phyloP scores from a whole-genome alignment of 495 filamentous ascomycete genomes.

The Penicillium roqueforti region DNA sequence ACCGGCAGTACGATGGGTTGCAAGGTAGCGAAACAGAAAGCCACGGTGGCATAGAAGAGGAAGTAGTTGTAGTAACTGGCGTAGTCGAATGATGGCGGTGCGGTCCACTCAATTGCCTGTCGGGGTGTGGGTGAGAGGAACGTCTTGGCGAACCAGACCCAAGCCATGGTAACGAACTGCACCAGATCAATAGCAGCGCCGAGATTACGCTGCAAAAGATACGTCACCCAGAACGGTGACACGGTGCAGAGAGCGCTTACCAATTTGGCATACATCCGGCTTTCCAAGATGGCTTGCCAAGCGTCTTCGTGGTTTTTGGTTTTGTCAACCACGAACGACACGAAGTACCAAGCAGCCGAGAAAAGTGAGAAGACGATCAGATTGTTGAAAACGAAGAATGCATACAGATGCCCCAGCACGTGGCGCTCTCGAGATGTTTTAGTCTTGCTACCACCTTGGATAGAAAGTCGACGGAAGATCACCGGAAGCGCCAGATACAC shows the following conservation, averaged over 20 bases:
- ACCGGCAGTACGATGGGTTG: slow-evolving; percentile 91
- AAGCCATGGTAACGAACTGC: slow-evolving; percentile 74
- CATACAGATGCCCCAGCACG: slow-evolving; percentile 84
- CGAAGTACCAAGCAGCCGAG: slow-evolving; percentile 68
- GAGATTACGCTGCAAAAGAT: slow-evolving; percentile 86
- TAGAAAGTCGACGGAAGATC: slow-evolving; percentile 80
- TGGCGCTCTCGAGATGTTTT: slow-evolving; percentile 93
- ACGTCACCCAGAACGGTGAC: slow-evolving; percentile 91
- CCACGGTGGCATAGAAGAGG: slow-evolving; percentile 87
- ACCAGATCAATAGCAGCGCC: slow-evolving; percentile 86
- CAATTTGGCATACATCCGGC: slow-evolving; percentile 55
- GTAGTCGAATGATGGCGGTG: slow-evolving; percentile 90
- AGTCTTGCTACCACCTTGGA: slow-evolving; percentile 75
- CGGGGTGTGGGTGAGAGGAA: slow-evolving; percentile 86
- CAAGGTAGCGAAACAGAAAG: slow-evolving; percentile 77
- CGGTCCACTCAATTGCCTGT: slow-evolving; percentile 89
- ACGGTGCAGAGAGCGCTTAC: slow-evolving; percentile 69
- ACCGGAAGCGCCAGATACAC: slow-evolving; percentile 86
- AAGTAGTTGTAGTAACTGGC: slow-evolving; percentile 96
- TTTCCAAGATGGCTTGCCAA: slow-evolving; percentile 64
- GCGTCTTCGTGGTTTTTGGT: slow-evolving; percentile 47
- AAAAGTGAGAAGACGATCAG: slow-evolving; percentile 91
- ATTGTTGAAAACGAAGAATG: slow-evolving; percentile 98
- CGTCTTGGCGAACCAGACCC: slow-evolving; percentile 75
- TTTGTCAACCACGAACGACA: slow-evolving; percentile 58